phyloP scores from a whole-genome alignment of 805 yeast species.

The Sugiyamaella marilandica region DNA sequence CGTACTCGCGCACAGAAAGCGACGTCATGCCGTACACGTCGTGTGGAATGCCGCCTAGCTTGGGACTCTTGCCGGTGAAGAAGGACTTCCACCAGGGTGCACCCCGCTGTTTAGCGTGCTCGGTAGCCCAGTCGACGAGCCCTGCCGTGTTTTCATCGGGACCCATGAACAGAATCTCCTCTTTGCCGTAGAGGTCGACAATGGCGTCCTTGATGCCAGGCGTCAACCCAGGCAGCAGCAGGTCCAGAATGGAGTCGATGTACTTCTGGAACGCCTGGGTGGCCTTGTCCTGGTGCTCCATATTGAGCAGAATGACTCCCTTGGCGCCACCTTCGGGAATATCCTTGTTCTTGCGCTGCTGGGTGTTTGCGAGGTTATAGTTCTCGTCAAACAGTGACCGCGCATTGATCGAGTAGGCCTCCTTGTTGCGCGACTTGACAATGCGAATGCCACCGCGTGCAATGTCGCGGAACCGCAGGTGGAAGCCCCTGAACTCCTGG shows the following conservation, averaged over 20 bases:
- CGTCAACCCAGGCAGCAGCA: slow-evolving; percentile 62
- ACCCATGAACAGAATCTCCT: slow-evolving; percentile 92
- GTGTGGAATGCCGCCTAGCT: slow-evolving; percentile 95
- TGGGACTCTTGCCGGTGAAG: slow-evolving; percentile 91
- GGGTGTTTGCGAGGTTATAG: slow-evolving; percentile 91
- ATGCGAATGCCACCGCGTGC: slow-evolving; percentile 98
- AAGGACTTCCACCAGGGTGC: slow-evolving; percentile 99
- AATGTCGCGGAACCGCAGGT: slow-evolving; percentile 91
- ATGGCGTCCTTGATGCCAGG: slow-evolving; percentile 78
- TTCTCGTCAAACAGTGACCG: slow-evolving; percentile 93
- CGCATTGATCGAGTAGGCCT: slow-evolving; percentile 78
- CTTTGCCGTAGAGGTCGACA: slow-evolving; percentile 76
- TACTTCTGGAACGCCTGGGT: slow-evolving; percentile 86
- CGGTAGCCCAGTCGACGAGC: slow-evolving; percentile 94
- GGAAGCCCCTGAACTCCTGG: slow-evolving; percentile 95
- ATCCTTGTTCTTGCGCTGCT: slow-evolving; percentile 95
- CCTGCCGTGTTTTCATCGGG: slow-evolving; percentile 99
- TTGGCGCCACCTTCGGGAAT: slow-evolving; percentile 99
- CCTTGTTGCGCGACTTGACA: slow-evolving; percentile 79
- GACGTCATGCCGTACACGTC: slow-evolving; percentile 98
- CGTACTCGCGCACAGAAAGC: slow-evolving; percentile 86
- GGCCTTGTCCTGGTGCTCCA: slow-evolving; percentile 73
- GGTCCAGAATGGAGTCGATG: slow-evolving; percentile 84
- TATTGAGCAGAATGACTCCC: slow-evolving; percentile 80
- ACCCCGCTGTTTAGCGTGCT: slow-evolving; percentile 85